These are phyloP conservation scores for Apiospora sp. DNA, from an alignment of 2,329 filamentous ascomycete species.

Conservation along the genomic window DNA sequence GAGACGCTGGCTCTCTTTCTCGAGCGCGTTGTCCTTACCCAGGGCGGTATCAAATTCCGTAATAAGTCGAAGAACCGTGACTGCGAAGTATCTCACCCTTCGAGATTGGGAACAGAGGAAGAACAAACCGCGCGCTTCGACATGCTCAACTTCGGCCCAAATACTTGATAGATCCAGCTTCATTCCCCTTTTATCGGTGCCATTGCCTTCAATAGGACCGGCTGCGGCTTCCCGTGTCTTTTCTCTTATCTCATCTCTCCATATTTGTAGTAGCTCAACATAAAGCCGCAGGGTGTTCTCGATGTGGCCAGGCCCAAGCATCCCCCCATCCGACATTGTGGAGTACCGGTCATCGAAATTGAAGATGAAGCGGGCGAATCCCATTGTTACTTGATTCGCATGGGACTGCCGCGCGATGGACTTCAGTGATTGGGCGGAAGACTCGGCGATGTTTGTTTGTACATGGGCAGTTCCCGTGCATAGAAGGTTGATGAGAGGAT, in stretches of 20 bases:
- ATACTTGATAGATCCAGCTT: conserved; percentile 87
- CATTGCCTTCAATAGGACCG: conserved; percentile 68
- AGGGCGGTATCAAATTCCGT: conserved; percentile 92
- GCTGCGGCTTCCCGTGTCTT: conserved; percentile 78
- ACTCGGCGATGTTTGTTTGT: conserved; percentile 88
- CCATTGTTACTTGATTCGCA: conserved; percentile 94
- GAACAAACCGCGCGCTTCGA: conserved; percentile 95
- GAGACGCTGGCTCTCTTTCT: conserved; percentile 74
- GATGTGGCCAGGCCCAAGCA: conserved; percentile 93
- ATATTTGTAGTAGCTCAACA: conserved; percentile 91
- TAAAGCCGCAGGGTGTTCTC: conserved; percentile 93
- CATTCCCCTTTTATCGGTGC: conserved; percentile 73
- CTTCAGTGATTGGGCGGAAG: conserved; percentile 91
- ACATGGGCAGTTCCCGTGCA: conserved; percentile 98
- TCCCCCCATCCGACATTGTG: conserved; percentile 96
- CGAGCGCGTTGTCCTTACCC: conserved; percentile 67
- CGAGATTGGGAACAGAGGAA: conserved; percentile 96
- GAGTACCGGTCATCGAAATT: conserved; percentile 98
- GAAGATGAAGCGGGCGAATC: conserved; percentile 97
- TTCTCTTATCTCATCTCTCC: conserved; percentile 95
- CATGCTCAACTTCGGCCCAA: conserved; percentile 93
- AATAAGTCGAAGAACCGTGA: conserved; percentile 90
- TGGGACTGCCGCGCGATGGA: conserved; percentile 93
- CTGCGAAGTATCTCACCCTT: conserved; percentile 86
- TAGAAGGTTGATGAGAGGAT: conserved; percentile 89